phyloP scores from a whole-genome alignment of 352 stramenopile species.

The Blastocystis sp. region DNA sequence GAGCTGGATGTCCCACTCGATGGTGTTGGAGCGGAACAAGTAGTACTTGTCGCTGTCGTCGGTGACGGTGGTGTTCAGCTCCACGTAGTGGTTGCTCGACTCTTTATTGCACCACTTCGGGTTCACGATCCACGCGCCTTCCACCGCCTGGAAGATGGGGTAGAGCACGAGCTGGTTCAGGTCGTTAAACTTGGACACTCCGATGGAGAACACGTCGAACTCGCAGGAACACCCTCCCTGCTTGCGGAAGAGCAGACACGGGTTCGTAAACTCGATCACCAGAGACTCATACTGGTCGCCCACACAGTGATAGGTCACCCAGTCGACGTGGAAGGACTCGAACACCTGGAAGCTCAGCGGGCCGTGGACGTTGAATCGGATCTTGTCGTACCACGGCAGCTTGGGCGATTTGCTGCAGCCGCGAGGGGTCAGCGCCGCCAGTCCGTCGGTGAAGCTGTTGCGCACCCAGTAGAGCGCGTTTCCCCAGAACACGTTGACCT shows the following conservation, averaged over 20 bases:
- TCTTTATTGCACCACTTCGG: conserved; percentile 10
- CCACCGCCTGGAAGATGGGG: neutral
- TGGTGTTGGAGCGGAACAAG: conserved; percentile 11
- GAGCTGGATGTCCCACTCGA: conserved; percentile 36
- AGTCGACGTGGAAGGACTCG: conserved; percentile 26
- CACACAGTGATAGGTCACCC: neutral
- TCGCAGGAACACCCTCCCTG: neutral
- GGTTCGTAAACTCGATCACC: neutral
- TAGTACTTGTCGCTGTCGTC: conserved; percentile 46
- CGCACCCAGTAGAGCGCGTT: neutral
- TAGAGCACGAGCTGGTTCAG: conserved; percentile 12
- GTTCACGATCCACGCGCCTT: neutral
- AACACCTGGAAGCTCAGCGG: neutral
- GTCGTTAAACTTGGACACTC: neutral
- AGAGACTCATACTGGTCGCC: conserved; percentile 8
- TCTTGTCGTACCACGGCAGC: conserved; percentile 41
- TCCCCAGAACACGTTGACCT: conserved; percentile 43
- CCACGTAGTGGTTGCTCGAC: conserved; percentile 42
- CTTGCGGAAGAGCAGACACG: neutral
- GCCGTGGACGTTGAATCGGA: conserved; percentile 45
- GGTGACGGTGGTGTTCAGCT: neutral
- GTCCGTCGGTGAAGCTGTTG: neutral
- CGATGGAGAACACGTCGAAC: conserved; percentile 48
- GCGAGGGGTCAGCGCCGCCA: conserved; percentile 21
- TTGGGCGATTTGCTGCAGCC: conserved; percentile 46